A percentile compares a stretch with the other conserved stretches of the same genome.
These are phyloP conservation scores for Cyberlindnera meyerae DNA, from an alignment of 805 yeast species.

Conservation along the genomic window DNA sequence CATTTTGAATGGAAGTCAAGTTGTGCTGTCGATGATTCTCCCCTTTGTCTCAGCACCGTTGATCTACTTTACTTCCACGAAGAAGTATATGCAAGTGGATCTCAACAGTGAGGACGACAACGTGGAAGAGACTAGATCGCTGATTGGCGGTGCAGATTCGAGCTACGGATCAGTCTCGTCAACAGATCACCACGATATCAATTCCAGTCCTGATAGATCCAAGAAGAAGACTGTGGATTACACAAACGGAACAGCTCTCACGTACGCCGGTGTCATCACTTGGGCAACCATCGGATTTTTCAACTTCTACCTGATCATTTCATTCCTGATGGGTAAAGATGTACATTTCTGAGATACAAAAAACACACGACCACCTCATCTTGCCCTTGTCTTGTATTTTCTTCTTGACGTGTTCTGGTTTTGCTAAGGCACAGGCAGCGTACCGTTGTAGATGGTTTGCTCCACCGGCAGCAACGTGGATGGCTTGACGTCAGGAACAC, in stretches of 20 bases:
- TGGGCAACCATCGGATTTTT: constrained; percentile 71
- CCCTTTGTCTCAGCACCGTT: constrained; percentile 90
- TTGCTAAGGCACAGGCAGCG: constrained; percentile 59
- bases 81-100: constrained; percentile 56
- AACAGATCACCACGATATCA: neutral
- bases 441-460: constrained; percentile 70
- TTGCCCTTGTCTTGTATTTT: constrained; percentile 21
- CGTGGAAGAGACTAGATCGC: constrained; percentile 6
- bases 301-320: constrained; percentile 61
- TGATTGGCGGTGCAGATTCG: constrained; percentile 22
- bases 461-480: constrained; percentile 57
- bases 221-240: constrained; percentile 43
- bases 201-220: constrained; percentile 6
- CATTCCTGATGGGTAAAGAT: constrained; percentile 46
- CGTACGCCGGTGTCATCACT: constrained; percentile 49
- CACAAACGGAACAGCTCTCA: constrained; percentile 58
- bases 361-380: constrained; percentile 1
- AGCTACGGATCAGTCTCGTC: constrained; percentile 18
- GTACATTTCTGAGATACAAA: constrained; percentile 36
- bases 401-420: constrained; percentile 6
- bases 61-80: constrained; percentile 72
- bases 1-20: constrained; percentile 78
- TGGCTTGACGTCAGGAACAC: constrained; percentile 28
- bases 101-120: constrained; percentile 24
- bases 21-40: constrained; percentile 68